Evolutionary conservation across 2,329 filamentous ascomycete species (phyloP).

Genomic region (Dryadomyces quercus-mongolicae): DNA sequence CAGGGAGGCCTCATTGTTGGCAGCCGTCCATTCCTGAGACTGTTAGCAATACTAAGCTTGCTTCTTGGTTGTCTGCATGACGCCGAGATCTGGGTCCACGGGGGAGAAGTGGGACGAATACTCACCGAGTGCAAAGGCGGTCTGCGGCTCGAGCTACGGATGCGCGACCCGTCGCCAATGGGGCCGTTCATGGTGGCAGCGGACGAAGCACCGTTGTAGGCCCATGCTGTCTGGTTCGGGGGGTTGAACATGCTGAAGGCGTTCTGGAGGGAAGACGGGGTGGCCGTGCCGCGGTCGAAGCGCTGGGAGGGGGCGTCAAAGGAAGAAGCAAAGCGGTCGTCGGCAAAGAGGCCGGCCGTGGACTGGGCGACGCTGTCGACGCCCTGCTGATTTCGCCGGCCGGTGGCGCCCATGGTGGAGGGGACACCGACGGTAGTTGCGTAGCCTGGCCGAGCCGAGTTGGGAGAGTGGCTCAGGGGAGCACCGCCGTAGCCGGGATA

Average conservation of each 20-base stretch:
- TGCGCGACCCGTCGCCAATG: conserved; percentile 49
- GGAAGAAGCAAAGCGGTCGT: conserved; percentile 51
- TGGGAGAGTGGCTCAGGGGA: conserved; percentile 56
- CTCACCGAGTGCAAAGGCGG: conserved; percentile 60
- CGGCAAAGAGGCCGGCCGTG: conserved; percentile 53
- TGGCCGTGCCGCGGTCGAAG: conserved; percentile 26
- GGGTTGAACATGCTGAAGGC: conserved; percentile 38
- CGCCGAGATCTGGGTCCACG: no score
- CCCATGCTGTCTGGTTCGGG: conserved; percentile 61
- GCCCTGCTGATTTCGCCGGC: conserved; percentile 64
- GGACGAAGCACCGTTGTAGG: conserved; percentile 43
- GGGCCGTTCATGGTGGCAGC: conserved; percentile 54
- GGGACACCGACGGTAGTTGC: conserved; percentile 39
- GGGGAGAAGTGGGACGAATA: conserved; percentile 14
- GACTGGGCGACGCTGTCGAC: conserved; percentile 64
- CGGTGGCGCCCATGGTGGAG: conserved; percentile 33
- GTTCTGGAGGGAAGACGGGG: conserved; percentile 24
- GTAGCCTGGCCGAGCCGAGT: conserved; percentile 52
- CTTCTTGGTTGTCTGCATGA: neutral
- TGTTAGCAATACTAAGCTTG: neutral
- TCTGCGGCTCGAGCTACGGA: conserved; percentile 39
- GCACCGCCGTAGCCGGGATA: conserved; percentile 53
- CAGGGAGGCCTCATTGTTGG: conserved; percentile 8
- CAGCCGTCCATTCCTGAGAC: conserved; percentile 13
- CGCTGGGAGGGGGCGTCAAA: conserved; percentile 45